Conservation (phyloP, 768 basidiomycete species). For the Suillus occidentalis region DNA sequence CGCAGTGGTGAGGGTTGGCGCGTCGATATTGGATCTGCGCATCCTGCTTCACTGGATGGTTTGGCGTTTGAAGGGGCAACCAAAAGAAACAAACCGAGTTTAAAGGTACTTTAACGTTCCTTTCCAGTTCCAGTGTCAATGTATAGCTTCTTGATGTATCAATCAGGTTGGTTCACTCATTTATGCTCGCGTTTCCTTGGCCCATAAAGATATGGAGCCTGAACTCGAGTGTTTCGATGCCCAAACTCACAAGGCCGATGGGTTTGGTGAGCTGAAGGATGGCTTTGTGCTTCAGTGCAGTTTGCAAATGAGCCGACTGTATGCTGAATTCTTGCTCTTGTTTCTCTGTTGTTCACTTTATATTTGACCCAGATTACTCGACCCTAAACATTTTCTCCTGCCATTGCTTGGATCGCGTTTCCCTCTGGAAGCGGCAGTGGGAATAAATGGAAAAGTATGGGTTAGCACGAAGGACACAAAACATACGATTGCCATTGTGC, state of each 20-base stretch:
- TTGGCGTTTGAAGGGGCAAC: slow-evolving; percentile 96
- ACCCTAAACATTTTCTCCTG: slow-evolving; percentile 80
- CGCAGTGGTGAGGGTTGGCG: slow-evolving; percentile 88
- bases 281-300: slow-evolving; percentile 84
- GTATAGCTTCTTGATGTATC: slow-evolving; percentile 9
- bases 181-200: slow-evolving; percentile 89
- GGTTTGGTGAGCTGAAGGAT: slow-evolving; percentile 90
- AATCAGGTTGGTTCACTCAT: slow-evolving; percentile 83
- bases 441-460: slow-evolving; percentile 93
- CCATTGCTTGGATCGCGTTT: slow-evolving; percentile 78
- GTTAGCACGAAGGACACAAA: slow-evolving; percentile 70
- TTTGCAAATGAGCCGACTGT: slow-evolving; percentile 85
- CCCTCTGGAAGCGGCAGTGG: slow-evolving; percentile 86
- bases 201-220: slow-evolving; percentile 97
- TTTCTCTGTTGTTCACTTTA: slow-evolving; percentile 7
- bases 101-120: slow-evolving; percentile 59
- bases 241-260: slow-evolving; percentile 87
- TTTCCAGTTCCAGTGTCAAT: slow-evolving; percentile 1
- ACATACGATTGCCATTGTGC: slow-evolving; percentile 71
- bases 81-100: slow-evolving; percentile 89
- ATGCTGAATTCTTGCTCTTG: slow-evolving; percentile 31
- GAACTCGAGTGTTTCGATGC: slow-evolving; percentile 97
- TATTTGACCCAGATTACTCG: slow-evolving; percentile 57
- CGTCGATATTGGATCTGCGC: slow-evolving; percentile 91
- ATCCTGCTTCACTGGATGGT: slow-evolving; percentile 80